Evolutionary conservation across 805 yeast species (phyloP).

Genomic region (Pichia manshurica): DNA sequence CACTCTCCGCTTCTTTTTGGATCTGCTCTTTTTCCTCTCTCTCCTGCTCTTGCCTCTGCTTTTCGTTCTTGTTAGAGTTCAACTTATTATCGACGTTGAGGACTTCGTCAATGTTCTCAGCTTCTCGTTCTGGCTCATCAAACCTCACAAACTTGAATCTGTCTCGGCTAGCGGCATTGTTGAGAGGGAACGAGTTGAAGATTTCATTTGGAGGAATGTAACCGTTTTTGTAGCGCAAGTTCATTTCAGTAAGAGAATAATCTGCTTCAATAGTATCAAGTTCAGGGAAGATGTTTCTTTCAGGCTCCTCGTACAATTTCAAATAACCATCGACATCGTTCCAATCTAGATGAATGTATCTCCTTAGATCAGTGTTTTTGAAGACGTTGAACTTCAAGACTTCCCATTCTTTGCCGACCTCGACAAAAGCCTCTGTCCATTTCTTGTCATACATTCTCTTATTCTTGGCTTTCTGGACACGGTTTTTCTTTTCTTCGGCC

Average conservation of each 20-base stretch:
- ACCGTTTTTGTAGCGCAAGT: slow-evolving; percentile 16
- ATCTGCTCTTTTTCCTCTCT: slow-evolving; percentile 15
- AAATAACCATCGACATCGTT: slow-evolving; percentile 50
- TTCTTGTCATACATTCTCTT: slow-evolving; percentile 63
- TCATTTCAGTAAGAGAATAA: slow-evolving; percentile 7
- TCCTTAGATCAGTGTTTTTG: slow-evolving; percentile 67
- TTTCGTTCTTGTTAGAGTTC: slow-evolving; percentile 13
- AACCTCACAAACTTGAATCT: slow-evolving; percentile 30
- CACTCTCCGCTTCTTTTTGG: background rate
- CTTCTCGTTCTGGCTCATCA: slow-evolving; percentile 17
- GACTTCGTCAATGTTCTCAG: background rate
- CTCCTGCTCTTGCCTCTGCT: background rate
- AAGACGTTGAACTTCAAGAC: slow-evolving; percentile 62
- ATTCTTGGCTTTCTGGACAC: slow-evolving; percentile 55
- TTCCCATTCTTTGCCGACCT: slow-evolving; percentile 68
- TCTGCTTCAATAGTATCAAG: slow-evolving; percentile 12
- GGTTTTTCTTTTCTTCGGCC: slow-evolving; percentile 72
- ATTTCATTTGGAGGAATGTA: slow-evolving; percentile 17
- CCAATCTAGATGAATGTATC: slow-evolving; percentile 59
- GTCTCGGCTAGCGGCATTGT: slow-evolving; percentile 27
- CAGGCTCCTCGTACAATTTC: slow-evolving; percentile 18
- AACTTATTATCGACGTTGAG: slow-evolving; percentile 10
- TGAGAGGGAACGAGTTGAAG: slow-evolving; percentile 28
- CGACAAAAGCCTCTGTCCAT: slow-evolving; percentile 79
- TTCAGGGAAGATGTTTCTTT: slow-evolving; percentile 12